phyloP scores from a whole-genome alignment of 2,329 filamentous ascomycete genomes.

The Colletotrichum phormii region DNA sequence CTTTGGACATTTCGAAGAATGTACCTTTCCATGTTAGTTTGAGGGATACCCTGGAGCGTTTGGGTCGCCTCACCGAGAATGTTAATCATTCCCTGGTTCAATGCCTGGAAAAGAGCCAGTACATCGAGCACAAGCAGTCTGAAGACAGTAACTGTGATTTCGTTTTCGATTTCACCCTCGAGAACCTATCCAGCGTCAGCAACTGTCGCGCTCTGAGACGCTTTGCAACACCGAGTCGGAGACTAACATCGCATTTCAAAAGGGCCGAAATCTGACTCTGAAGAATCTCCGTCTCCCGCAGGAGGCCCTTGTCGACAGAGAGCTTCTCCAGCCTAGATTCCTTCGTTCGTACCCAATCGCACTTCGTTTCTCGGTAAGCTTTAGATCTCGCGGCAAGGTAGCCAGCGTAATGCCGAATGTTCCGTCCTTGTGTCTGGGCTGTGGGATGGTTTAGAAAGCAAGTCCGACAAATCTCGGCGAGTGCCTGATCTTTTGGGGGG shows the following conservation, averaged over 20 bases:
- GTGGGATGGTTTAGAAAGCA: constrained; percentile 31
- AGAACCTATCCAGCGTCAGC: constrained; percentile 70
- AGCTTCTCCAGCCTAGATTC: constrained; percentile 87
- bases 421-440: constrained; percentile 95
- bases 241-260: constrained; percentile 86
- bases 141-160: constrained; percentile 95
- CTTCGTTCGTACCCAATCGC: constrained; percentile 88
- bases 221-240: not conserved
- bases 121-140: constrained; percentile 91
- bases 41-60: constrained; percentile 15
- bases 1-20: constrained; percentile 98
- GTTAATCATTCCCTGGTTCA: constrained; percentile 98
- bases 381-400: constrained; percentile 87
- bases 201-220: not conserved
- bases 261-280: constrained; percentile 89
- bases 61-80: constrained; percentile 77
- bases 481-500: not conserved
- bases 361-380: constrained; percentile 85
- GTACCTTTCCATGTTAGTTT: constrained; percentile 69
- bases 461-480: not conserved
- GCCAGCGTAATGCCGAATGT: constrained; percentile 90
- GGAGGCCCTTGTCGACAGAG: constrained; percentile 88
- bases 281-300: constrained; percentile 91
- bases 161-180: constrained; percentile 90
- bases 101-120: constrained; percentile 88